Evolutionary conservation across 192 early-diverging fungal genomes (phyloP), one percentile per base, ranked within the genome.

Genomic region (Dispira parvispora): DNA sequence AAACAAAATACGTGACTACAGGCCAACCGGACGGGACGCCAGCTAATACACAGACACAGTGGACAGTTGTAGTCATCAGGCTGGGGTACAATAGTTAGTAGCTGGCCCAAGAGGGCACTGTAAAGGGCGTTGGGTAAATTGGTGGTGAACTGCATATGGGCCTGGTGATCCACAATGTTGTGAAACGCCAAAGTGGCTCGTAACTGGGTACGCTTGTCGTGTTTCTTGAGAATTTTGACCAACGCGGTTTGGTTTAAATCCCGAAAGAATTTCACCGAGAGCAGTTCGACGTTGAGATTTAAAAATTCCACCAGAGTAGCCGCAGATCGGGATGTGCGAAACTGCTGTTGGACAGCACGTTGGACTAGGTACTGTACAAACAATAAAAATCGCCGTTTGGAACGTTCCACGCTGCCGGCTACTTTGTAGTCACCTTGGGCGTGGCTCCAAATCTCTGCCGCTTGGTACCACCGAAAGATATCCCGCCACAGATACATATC

Each of bases 171-270:
- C 18, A 73, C 42, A 10, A 74, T 46, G 58, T 68, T 67, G 13
- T 73, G 72, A n/a, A 78, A 78, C 65, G 69, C 66, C 18, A 65
- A 65, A 56, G 68, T 71, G 52, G 81, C 79, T 1, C 73, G 64
- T 52, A 92, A 68, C 25, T 82, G 81, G 11, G 84, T 89, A 23
- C 82, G 79, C 67, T 92, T 92, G 67, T 92, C 90, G 66, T 92
- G 90, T 68, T 92, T 92, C 68, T 92, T 92, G 42, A 92, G 68
- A 32, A 92, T 91, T 67, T 92, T 92, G 44, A 77, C 77, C 65
- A 86, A 82, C 0, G 90, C 88, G 52, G 75, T 80, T 55, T 80
- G 80, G 69, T 92, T 92, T 65, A 90, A 66, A 56, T 77, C 80
- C 49, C 84, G 78, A 69, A 92, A 86, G 47, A 81, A 78, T 63